Conservation (phyloP, 2,329 filamentous ascomycete species). For the Myriosclerotinia scirpicola region DNA sequence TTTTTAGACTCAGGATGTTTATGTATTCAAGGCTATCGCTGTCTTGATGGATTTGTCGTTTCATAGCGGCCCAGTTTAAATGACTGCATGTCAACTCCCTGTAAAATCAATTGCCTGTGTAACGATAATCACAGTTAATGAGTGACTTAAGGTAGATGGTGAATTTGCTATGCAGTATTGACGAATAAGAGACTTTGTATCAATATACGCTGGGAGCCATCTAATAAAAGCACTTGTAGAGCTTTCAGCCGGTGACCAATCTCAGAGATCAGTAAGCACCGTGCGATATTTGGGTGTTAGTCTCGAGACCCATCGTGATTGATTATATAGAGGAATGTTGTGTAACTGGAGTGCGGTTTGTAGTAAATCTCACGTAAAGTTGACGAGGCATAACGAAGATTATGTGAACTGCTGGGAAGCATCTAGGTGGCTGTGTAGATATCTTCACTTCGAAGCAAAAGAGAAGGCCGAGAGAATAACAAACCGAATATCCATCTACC, state of each 20-base stretch:
- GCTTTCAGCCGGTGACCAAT: no score
- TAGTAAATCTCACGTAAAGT: neutral
- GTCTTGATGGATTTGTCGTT: neutral
- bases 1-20: neutral
- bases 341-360: neutral
- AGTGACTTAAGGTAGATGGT: neutral
- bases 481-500: neutral
- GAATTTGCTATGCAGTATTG: neutral
- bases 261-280: no score
- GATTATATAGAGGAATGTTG: neutral
- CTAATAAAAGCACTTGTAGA: neutral
- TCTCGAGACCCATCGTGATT: neutral
- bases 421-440: no score
- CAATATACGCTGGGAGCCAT: neutral
- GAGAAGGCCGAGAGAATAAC: no score
- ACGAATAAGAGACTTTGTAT: neutral
- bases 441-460: no score
- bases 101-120: no score
- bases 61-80: neutral
- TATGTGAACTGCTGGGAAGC: no score
- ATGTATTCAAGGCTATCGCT: neutral
- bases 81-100: neutral
- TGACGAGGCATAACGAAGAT: neutral
- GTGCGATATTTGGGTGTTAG: neutral
- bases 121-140: neutral